A percentile compares a stretch with the other conserved stretches of the same genome.
Conservation (phyloP, 495 filamentous ascomycete species). For the Clavariopsis aquatica region DNA sequence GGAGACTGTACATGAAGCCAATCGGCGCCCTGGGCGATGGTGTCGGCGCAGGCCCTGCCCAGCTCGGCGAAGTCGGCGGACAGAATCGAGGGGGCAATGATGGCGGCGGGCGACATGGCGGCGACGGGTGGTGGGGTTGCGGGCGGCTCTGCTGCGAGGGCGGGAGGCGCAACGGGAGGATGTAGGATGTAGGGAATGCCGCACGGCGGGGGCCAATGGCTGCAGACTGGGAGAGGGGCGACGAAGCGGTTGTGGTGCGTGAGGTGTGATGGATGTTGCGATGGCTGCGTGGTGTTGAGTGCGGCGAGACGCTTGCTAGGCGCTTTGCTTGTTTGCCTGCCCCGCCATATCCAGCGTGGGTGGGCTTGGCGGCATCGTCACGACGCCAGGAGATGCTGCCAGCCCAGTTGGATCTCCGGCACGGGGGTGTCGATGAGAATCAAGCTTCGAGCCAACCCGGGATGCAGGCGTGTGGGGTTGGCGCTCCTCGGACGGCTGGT, state of each 20-base stretch:
- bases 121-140: background rate
- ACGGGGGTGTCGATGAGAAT: background rate
- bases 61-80: constrained; percentile 92
- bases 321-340: constrained; percentile 2
- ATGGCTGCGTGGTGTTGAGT: constrained; percentile 34
- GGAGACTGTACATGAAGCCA: constrained; percentile 70
- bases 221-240: background rate
- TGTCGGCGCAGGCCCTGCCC: constrained; percentile 77
- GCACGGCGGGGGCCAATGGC: constrained; percentile 22
- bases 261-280: constrained; percentile 18
- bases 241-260: constrained; percentile 23
- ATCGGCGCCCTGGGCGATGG: constrained; percentile 80
- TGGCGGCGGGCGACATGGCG: constrained; percentile 80
- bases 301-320: constrained; percentile 18
- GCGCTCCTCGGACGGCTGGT: no score
- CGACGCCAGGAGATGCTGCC: no score
- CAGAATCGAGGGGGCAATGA: constrained; percentile 96
- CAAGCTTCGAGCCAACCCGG: background rate
- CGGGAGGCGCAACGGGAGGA: constrained; percentile 1
- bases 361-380: constrained; percentile 17
- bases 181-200: constrained; percentile 8
- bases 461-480: background rate
- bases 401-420: no score
- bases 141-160: constrained; percentile 27
- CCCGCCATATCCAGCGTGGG: no score